phyloP scores from a whole-genome alignment of 495 filamentous ascomycete species.

The Elaphomyces granulatus region DNA sequence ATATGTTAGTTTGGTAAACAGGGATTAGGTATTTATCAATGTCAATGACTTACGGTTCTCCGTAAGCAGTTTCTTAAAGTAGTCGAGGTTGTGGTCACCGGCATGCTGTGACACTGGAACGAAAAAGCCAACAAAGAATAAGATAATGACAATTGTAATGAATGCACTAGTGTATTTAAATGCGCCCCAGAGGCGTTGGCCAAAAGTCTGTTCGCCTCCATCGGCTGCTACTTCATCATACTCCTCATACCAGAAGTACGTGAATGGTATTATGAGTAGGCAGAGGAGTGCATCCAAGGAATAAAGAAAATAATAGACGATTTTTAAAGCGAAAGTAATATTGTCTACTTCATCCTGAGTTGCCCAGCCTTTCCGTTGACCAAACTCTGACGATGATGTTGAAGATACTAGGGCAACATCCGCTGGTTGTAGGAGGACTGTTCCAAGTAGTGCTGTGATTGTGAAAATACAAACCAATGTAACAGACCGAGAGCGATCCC shows the following conservation, averaged over 20 bases:
- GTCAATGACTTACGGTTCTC: slow-evolving; percentile 54
- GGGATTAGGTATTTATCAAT: slow-evolving; percentile 2
- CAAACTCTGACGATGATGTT: slow-evolving; percentile 58
- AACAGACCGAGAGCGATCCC: slow-evolving; percentile 68
- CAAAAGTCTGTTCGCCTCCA: slow-evolving; percentile 55
- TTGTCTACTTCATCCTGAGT: slow-evolving; percentile 58
- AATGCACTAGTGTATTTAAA: slow-evolving; percentile 86
- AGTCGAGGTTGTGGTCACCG: slow-evolving; percentile 62
- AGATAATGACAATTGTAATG: slow-evolving; percentile 57
- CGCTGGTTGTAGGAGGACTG: slow-evolving; percentile 81
- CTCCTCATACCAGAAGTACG: slow-evolving; percentile 98
- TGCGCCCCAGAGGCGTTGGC: slow-evolving; percentile 59
- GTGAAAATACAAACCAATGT: slow-evolving; percentile 74
- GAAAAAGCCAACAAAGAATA: slow-evolving; percentile 90
- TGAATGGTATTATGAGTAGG: slow-evolving; percentile 80
- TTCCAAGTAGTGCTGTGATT: slow-evolving; percentile 75
- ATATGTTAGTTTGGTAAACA: slow-evolving; percentile 9
- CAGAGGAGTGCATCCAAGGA: slow-evolving; percentile 85
- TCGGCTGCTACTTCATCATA: slow-evolving; percentile 76
- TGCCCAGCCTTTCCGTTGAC: slow-evolving; percentile 89
- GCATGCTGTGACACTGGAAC: slow-evolving; percentile 56
- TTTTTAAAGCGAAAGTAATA: slow-evolving; percentile 64
- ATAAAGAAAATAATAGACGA: slow-evolving; percentile 88
- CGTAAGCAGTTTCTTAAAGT: slow-evolving; percentile 69
- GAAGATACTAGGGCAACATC: slow-evolving; percentile 91